These are phyloP conservation scores for Dimocarpus longan DNA, from an alignment of 345 rosid species.

Conservation along the genomic window DNA sequence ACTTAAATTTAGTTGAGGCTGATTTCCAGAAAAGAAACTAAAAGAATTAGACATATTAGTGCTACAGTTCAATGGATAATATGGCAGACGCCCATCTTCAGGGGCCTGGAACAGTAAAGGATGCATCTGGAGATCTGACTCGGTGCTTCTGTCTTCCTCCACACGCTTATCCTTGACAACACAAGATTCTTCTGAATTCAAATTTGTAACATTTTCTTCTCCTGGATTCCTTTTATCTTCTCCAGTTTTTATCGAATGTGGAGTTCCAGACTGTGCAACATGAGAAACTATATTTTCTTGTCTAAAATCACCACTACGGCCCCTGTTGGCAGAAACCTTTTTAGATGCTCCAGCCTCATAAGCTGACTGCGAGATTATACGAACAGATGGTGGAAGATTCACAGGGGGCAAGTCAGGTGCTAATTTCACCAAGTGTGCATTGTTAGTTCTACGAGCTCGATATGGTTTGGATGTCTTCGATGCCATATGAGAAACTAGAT, in stretches of 20 bases:
- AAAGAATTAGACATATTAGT: slow-evolving; percentile 52
- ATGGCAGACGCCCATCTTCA: slow-evolving; percentile 58
- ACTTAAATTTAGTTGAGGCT: slow-evolving; percentile 76
- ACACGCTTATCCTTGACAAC: slow-evolving; percentile 45
- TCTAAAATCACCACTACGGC: slow-evolving; percentile 35
- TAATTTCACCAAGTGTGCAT: slow-evolving; percentile 68
- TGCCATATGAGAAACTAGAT: slow-evolving; percentile 32
- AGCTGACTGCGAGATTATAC: slow-evolving; percentile 74
- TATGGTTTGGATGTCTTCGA: slow-evolving; percentile 41
- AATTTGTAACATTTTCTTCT: slow-evolving; percentile 34
- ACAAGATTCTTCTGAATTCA: slow-evolving; percentile 43
- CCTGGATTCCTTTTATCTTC: slow-evolving; percentile 35
- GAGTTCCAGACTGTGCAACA: slow-evolving; percentile 24
- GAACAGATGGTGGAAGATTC: slow-evolving; percentile 90
- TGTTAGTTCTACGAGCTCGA: slow-evolving; percentile 47
- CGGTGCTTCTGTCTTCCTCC: slow-evolving; percentile 44
- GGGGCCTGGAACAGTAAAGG: slow-evolving; percentile 80
- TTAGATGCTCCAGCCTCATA: slow-evolving; percentile 44
- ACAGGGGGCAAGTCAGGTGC: slow-evolving; percentile 95
- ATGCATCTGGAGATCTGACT: slow-evolving; percentile 82
- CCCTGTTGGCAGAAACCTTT: slow-evolving; percentile 32
- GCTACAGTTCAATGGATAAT: slow-evolving; percentile 46
- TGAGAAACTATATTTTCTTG: slow-evolving; percentile 40
- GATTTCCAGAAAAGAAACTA: slow-evolving; percentile 75
- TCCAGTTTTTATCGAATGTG: slow-evolving; percentile 21